A percentile compares a stretch with the other conserved stretches of the same genome.
phyloP scores from a whole-genome alignment of 805 yeast genomes.

The Candida wancherniae region DNA sequence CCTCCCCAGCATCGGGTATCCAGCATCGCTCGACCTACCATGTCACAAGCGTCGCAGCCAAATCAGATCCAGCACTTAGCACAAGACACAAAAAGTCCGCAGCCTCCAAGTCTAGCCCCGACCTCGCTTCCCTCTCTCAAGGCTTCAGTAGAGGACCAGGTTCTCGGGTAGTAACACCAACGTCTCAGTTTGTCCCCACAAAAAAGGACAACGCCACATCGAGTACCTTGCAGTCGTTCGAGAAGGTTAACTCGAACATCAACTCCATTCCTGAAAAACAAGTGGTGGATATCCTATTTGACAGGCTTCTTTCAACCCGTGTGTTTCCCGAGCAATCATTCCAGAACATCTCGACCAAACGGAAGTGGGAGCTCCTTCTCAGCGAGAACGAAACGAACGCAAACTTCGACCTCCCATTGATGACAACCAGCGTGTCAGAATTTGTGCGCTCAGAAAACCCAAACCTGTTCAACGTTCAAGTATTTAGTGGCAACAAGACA shows the following conservation, averaged over 20 bases:
- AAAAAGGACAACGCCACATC: conserved; percentile 3
- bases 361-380: conserved; percentile 43
- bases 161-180: neutral
- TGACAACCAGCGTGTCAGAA: conserved; percentile 14
- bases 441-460: too few species aligned
- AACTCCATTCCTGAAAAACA: conserved; percentile 32
- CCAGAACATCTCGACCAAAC: conserved; percentile 27
- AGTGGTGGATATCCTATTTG: conserved; percentile 38
- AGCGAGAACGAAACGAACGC: conserved; percentile 36
- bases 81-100: too few species aligned
- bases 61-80: too few species aligned
- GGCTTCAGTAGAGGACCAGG: too few species aligned
- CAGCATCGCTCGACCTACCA: too few species aligned
- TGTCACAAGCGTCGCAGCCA: too few species aligned
- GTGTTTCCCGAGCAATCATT: conserved; percentile 34
- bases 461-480: too few species aligned
- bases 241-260: conserved; percentile 27
- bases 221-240: conserved; percentile 30
- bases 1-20: too few species aligned
- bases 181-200: conserved; percentile 3
- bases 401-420: conserved; percentile 30
- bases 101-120: too few species aligned
- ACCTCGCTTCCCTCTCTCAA: too few species aligned
- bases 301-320: conserved; percentile 32
- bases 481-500: too few species aligned